Base-by-base conservation (phyloP, 768 basidiomycete genomes). In the Amanita phalloides region DNA sequence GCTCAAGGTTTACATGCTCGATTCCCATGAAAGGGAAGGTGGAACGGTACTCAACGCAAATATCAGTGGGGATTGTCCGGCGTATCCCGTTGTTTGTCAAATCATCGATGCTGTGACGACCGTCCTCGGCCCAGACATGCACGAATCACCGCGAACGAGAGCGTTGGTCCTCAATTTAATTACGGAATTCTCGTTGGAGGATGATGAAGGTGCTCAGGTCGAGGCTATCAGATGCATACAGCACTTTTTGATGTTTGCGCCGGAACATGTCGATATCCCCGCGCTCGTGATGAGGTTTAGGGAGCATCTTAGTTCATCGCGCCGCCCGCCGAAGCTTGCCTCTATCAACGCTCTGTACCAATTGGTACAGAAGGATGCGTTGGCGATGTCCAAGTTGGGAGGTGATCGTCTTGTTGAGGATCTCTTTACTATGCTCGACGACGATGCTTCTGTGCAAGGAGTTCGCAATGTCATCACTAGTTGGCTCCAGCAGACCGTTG, bases 271-370 rank as follows among this genome's bases (percentile, higher is more conserved):
- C 52, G 75, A 92, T 54, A 78, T 93, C 10, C 86, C 91, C 0
- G 79, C 81, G 35, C 74, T 94, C 6, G 86, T 97, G 23, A 70
- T 75, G 38, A 82, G 76, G 33, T 91, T 98, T 66, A 77, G 89
- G 41, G 69, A 72, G 1, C 80, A 97, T 65, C 76, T 98, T 20
- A 78, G 81, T 0, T 95, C 92, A 0, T 75, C 85, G 7, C 77
- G 89, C 13, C 71, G 91, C 37, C 88, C 91, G 4, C 76, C 96
- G 50, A 96, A 94, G 67, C 76, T 95, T 4, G 93, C 94, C 9
- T 90, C 94, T 0, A 95, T 98, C 65, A 91, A 97, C 62, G 92
- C 90, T 0, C 69, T 99, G 5, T 99, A 99, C 64, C 94, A 97
- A 60, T 87, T 98, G 25, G 92, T 98, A 0, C 96, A 97, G 66